Evolutionary conservation across 1,284 basidiomycete species (phyloP).

Genomic region (Singerocomus inundabilis): DNA sequence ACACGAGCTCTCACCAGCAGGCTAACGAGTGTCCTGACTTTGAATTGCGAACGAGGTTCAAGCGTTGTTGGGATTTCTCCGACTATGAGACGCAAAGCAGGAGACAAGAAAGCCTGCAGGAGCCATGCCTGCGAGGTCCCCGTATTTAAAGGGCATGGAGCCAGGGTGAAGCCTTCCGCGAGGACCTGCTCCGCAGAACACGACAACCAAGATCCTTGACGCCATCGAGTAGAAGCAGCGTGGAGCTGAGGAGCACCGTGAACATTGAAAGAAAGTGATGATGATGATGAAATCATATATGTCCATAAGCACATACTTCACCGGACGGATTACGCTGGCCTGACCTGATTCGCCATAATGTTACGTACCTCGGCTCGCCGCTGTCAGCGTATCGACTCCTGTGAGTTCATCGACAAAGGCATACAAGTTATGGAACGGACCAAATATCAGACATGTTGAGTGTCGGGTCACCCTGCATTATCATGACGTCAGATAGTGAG

Average conservation of each 20-base stretch:
- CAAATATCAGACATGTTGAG: background rate
- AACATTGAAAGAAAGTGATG: constrained; percentile 15
- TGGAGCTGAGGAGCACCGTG: constrained; percentile 25
- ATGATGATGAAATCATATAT: constrained; percentile 14
- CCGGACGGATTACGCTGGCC: constrained; percentile 1
- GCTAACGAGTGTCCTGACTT: constrained; percentile 37
- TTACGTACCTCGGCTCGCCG: background rate
- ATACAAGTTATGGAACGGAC: background rate
- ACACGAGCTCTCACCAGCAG: constrained; percentile 38
- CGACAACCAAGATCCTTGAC: constrained; percentile 19
- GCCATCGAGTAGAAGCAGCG: constrained; percentile 21
- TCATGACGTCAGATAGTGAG: background rate
- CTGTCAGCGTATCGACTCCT: background rate
- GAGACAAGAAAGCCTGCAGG: constrained; percentile 38
- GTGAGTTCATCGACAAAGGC: background rate
- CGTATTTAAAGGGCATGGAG: constrained; percentile 31
- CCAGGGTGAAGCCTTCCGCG: constrained; percentile 15
- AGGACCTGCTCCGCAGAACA: constrained; percentile 22
- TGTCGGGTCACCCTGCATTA: background rate
- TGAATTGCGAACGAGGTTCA: constrained; percentile 36
- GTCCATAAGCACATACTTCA: constrained; percentile 2
- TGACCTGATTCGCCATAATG: constrained; percentile 7
- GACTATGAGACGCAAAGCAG: constrained; percentile 38
- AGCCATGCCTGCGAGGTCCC: constrained; percentile 32
- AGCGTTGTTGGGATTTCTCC: constrained; percentile 28